Percentiles rank a stretch among this genome's conserved stretches.
phyloP scores from a whole-genome alignment of 2,329 filamentous ascomycete species.

The Talaromyces marneffei region DNA sequence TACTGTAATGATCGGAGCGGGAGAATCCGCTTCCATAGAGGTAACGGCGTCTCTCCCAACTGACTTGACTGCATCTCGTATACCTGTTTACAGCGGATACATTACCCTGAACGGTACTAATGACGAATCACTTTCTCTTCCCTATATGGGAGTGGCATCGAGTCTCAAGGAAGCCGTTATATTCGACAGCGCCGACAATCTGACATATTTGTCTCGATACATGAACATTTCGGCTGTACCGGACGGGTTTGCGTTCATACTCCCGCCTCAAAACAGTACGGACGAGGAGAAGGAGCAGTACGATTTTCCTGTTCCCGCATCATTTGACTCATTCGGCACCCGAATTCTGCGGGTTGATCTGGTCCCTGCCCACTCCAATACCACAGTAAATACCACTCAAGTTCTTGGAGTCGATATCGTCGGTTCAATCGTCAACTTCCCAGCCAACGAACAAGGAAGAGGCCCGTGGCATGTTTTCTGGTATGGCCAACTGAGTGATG shows the following conservation, averaged over 20 bases:
- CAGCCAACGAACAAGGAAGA: neutral
- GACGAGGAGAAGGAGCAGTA: constrained; percentile 8
- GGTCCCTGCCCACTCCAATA: neutral
- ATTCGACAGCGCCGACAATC: constrained; percentile 1
- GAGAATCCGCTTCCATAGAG: constrained; percentile 18
- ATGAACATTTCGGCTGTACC: neutral
- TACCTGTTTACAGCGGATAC: constrained; percentile 31
- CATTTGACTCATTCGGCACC: constrained; percentile 1
- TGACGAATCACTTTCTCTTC: constrained; percentile 24
- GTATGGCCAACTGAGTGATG: constrained; percentile 23
- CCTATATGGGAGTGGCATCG: constrained; percentile 28
- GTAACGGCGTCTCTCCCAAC: constrained; percentile 18
- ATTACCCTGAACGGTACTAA: constrained; percentile 23
- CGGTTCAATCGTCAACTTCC: constrained; percentile 4
- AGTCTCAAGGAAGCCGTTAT: constrained; percentile 3
- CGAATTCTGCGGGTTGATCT: constrained; percentile 11
- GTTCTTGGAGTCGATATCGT: constrained; percentile 8
- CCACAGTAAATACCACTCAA: constrained; percentile 2
- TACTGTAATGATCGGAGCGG: constrained; percentile 18
- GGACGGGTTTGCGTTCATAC: constrained; percentile 4
- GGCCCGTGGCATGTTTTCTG: constrained; percentile 5
- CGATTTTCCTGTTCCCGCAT: constrained; percentile 6
- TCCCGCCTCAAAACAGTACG: constrained; percentile 9
- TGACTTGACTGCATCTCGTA: constrained; percentile 20
- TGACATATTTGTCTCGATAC: constrained; percentile 9